Conservation (phyloP, 345 rosid genomes). For the Ceriops zippeliana region DNA sequence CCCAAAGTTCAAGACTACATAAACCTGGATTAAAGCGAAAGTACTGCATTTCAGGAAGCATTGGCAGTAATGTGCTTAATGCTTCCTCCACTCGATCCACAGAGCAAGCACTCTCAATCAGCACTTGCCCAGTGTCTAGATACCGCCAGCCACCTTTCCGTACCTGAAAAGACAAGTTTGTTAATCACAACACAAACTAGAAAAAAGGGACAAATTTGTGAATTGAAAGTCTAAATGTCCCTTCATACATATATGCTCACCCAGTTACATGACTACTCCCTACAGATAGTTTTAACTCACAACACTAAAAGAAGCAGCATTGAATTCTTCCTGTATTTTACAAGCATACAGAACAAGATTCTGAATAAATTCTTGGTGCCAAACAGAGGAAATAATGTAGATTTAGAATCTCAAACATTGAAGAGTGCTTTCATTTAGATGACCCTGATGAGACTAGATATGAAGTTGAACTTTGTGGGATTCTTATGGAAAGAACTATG, state of each 20-base stretch:
- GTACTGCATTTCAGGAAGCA: slow-evolving; percentile 91
- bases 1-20: not conserved
- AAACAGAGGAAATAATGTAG: too few species aligned
- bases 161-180: slow-evolving; percentile 38
- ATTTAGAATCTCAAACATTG: not conserved
- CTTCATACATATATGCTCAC: not conserved
- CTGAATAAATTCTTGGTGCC: not conserved
- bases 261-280: not conserved
- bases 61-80: slow-evolving; percentile 82
- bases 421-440: not conserved
- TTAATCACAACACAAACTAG: slow-evolving; percentile 3
- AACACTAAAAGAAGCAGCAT: not conserved
- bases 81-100: slow-evolving; percentile 99
- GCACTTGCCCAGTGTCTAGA: slow-evolving; percentile 94
- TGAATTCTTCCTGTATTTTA: not conserved
- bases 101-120: slow-evolving; percentile 98
- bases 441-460: not conserved
- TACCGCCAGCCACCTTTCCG: slow-evolving; percentile 99
- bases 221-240: too few species aligned
- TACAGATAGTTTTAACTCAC: not conserved
- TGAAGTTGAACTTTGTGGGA: not conserved
- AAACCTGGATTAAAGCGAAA: slow-evolving; percentile 89
- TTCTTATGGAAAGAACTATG: not conserved
- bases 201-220: too few species aligned
- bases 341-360: not conserved